These are phyloP conservation scores for Beauveria medogensis DNA, from an alignment of 2,329 filamentous ascomycete species.

Conservation along the genomic window DNA sequence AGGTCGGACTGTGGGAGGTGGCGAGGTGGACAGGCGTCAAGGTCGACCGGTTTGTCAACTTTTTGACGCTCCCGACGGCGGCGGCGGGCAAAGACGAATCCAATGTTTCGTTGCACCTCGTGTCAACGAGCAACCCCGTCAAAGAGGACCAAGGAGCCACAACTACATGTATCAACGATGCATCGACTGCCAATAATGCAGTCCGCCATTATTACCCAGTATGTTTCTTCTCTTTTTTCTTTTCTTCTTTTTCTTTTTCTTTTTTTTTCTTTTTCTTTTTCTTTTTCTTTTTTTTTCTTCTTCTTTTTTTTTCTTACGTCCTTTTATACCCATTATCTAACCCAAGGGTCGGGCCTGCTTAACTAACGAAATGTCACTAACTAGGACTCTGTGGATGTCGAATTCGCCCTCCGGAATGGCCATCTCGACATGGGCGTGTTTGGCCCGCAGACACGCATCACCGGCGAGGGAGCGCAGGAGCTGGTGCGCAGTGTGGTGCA, in stretches of 20 bases:
- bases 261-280: background rate
- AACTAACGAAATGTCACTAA: background rate
- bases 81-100: background rate
- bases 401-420: constrained; percentile 26
- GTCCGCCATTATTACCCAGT: constrained; percentile 21
- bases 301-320: too few species aligned
- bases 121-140: background rate
- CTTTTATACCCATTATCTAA: background rate
- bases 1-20: constrained; percentile 63
- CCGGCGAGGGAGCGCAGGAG: constrained; percentile 17
- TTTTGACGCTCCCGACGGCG: constrained; percentile 47
- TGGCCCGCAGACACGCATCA: constrained; percentile 23
- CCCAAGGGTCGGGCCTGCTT: too few species aligned
- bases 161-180: background rate
- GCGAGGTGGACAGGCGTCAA: constrained; percentile 63
- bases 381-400: constrained; percentile 33
- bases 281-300: constrained; percentile 7
- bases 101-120: background rate
- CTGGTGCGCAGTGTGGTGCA: constrained; percentile 21
- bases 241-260: constrained; percentile 2
- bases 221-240: constrained; percentile 16
- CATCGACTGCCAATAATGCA: constrained; percentile 16
- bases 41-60: constrained; percentile 74
- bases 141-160: background rate
- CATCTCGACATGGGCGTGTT: constrained; percentile 34